Evolutionary conservation across 179 eudicot species (phyloP), one percentile per base, ranked within the genome.

Genomic region (Pouteria campechiana): DNA sequence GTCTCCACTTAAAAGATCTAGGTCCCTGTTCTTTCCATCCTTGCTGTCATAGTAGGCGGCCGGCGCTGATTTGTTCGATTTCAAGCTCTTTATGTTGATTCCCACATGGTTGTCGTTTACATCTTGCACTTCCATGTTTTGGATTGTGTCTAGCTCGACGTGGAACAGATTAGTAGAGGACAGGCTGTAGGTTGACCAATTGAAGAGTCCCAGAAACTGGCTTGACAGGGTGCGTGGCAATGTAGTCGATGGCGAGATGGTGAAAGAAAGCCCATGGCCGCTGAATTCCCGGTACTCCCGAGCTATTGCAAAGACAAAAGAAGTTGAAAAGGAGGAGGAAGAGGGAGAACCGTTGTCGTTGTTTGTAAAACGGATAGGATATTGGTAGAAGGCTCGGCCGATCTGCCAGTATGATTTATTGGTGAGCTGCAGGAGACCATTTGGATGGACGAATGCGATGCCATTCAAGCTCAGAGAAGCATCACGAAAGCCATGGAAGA

Each of bases 41-140:
- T 22, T 6, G 32, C 33, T 32, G 39, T 35, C 28, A 15, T 28
- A 37, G 14, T 38, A 50, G 10, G 55, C 45, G 12, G 55, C 55
- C 7, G 55, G 45, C 14, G 28, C 36, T 28, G 55, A 50, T 27
- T 20, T 27, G 7, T 37, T 29, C 11, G 55, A 50, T 25, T 18
- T 50, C 55, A 50, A 29, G 33, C 55, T 50, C 15, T 35, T 18
- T 25, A 50, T n/a, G n/a, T 72, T 74, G 4, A 68, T 40, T 1
- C 68, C 78, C 5, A 68, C 74, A 44, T 67, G 78, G 55, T 68
- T 72, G 35, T 34, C 48, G 17, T 68, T 35, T 2, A 30, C 48
- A 5, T 67, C 70, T 1, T 28, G 11, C n/a, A 35, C 16, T 2
- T 48, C 43, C 5, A 25, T 1, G 19, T 31, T 65, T 3, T 4